Evolutionary conservation across 1,139 yeast species (phyloP), one percentile per base, ranked within the genome.

Genomic region (Taiozyma onychis): DNA sequence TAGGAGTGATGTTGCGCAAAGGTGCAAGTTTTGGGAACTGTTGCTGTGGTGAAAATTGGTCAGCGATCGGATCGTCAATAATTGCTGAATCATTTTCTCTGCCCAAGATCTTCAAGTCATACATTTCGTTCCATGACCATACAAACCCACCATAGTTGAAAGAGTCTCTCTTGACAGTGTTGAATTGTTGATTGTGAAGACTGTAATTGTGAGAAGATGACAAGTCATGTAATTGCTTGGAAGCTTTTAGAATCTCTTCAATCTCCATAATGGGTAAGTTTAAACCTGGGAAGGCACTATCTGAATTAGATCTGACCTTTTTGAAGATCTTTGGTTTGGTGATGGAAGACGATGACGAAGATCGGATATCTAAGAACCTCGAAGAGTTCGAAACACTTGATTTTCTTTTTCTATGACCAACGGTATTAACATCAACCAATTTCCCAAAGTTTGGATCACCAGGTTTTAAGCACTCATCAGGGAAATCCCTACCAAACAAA

Each of bases 401-500:
- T 52, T 63, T 60, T 24, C 45, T 58, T 59, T 35, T 54, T 39
- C 42, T 48, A 22, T 30, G 35, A 41, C 26, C 16, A 8, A 53
- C 50, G 6, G 54, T 51, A n/a, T 54, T 61, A 45, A 70, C 61
- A 55, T 72, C 74, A 26, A 57, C 51, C 39, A 85, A 73, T 66
- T 81, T 80, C 1, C 95, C 95, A 68, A 81, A 88, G 4, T 89
- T 90, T 7, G 71, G 70, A 56, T 83, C 85, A 49, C 69, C 69
- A 0, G 95, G 95, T 53, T 67, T 71, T 51, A 86, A 72, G 64
- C 97, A 91, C 52, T 77, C 74, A 37, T 73, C 75, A 1, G 95
- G 91, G 65, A 90, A 91, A 43, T 72, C 76, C 4, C 70, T 69
- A 3, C 97, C 97, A 69, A 90, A 90, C 13, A 90, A 62, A 1